Evolutionary conservation across 257 asterid species (phyloP).

Genomic region (Solanum lignicaule): DNA sequence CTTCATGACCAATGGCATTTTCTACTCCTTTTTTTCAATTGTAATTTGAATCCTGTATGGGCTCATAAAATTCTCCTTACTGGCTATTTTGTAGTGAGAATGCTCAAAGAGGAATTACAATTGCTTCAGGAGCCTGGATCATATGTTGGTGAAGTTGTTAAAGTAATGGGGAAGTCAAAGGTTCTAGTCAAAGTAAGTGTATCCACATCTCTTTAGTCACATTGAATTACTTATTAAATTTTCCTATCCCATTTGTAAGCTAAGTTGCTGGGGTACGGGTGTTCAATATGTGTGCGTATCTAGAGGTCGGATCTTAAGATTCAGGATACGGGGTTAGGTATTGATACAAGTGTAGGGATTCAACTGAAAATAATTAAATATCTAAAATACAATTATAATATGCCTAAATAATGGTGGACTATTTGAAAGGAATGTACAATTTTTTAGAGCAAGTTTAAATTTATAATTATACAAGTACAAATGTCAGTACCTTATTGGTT

Average conservation of each 20-base stretch:
- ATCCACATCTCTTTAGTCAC: not conserved
- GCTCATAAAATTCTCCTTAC: not conserved
- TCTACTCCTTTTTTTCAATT: not conserved
- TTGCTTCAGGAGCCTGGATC: conserved; percentile 97
- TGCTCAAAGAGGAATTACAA: conserved; percentile 88
- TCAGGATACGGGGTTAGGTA: not conserved
- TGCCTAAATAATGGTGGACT: not conserved
- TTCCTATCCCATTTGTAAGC: not conserved
- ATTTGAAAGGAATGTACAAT: not conserved
- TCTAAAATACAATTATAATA: not conserved
- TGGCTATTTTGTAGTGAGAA: conserved; percentile 45
- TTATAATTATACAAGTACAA: not conserved
- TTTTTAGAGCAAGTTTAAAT: not conserved
- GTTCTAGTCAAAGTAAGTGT: conserved; percentile 80
- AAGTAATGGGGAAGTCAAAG: conserved; percentile 95
- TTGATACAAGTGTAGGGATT: not conserved
- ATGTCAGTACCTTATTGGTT: not conserved
- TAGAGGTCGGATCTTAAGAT: not conserved
- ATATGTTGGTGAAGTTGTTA: conserved; percentile 95
- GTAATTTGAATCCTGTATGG: not conserved
- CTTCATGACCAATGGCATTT: not conserved
- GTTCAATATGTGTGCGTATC: not conserved
- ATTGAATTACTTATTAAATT: not conserved
- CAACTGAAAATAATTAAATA: not conserved
- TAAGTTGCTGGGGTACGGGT: not conserved